Conservation (phyloP, 805 yeast genomes). For the Sugiyamaella floridensis region DNA sequence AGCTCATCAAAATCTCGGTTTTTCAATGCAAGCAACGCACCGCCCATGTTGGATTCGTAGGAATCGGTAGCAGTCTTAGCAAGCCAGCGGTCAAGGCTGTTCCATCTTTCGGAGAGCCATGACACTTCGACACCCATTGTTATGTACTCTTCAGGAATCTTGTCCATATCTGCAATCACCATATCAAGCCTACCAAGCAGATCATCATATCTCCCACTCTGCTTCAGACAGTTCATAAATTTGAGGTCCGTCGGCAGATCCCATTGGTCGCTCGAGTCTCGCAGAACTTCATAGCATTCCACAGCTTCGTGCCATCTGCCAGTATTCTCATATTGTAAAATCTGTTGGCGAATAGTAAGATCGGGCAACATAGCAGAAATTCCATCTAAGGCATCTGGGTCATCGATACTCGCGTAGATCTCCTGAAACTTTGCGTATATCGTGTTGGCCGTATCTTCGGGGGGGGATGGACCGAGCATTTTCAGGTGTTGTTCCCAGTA, state of each 20-base stretch:
- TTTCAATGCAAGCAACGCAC: constrained; percentile 45
- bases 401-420: constrained; percentile 82
- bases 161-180: neutral
- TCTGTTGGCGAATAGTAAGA: constrained; percentile 63
- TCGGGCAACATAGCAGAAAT: constrained; percentile 61
- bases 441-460: constrained; percentile 27
- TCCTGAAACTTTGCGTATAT: constrained; percentile 44
- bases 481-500: constrained; percentile 75
- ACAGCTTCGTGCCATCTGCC: constrained; percentile 84
- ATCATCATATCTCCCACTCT: constrained; percentile 69
- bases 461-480: constrained; percentile 26
- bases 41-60: constrained; percentile 60
- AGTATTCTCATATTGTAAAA: constrained; percentile 73
- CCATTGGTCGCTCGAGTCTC: constrained; percentile 35
- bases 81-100: constrained; percentile 53
- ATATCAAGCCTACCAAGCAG: constrained; percentile 43
- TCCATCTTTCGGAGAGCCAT: constrained; percentile 52
- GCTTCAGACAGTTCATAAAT: constrained; percentile 61
- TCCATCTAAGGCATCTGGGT: constrained; percentile 85
- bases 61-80: constrained; percentile 44
- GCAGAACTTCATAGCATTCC: constrained; percentile 68
- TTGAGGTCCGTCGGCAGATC: constrained; percentile 38
- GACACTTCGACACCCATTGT: constrained; percentile 71
- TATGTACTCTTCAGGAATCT: constrained; percentile 49
- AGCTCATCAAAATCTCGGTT: constrained; percentile 32